A percentile compares a stretch with the other conserved stretches of the same genome.
These are phyloP conservation scores for Saccharum spontaneum DNA, from an alignment of 176 grass and related monocot species.

Conservation along the genomic window DNA sequence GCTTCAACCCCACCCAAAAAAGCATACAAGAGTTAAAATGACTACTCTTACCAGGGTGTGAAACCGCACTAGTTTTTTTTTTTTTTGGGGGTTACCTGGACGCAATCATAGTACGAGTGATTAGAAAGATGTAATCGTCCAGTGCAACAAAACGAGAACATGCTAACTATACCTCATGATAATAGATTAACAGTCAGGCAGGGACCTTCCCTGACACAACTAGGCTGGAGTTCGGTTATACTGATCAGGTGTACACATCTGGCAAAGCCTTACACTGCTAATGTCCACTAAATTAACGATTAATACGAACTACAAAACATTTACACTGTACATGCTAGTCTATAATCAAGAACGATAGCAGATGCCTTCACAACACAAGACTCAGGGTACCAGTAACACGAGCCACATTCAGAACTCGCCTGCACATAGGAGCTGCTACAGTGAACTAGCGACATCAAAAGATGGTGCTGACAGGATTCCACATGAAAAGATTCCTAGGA, in stretches of 20 bases:
- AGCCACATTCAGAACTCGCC: conserved; percentile 21
- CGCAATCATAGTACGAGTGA: not conserved
- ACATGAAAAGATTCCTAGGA: conserved; percentile 56
- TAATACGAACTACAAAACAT: conserved; percentile 38
- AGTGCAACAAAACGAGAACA: not conserved
- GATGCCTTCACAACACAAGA: conserved; percentile 17
- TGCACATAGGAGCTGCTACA: not conserved
- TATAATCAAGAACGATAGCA: conserved; percentile 39
- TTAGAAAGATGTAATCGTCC: not conserved
- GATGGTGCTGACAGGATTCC: not conserved
- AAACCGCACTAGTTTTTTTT: not conserved
- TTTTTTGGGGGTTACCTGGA: not conserved
- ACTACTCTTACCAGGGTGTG: not conserved
- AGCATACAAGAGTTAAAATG: not conserved
- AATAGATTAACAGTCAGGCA: not conserved
- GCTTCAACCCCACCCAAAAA: not conserved
- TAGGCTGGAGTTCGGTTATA: conserved; percentile 21
- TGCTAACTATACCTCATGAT: conserved; percentile 26
- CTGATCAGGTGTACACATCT: conserved; percentile 21
- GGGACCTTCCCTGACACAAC: conserved; percentile 23
- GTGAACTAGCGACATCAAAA: conserved; percentile 21
- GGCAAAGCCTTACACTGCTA: conserved; percentile 26
- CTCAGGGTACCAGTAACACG: not conserved
- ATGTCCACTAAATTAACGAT: conserved; percentile 29
- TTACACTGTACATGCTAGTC: conserved; percentile 46